Percentiles rank a stretch among this genome's conserved stretches.
phyloP scores from a whole-genome alignment of 2,329 filamentous ascomycete species.

The Penicillium glabrum region DNA sequence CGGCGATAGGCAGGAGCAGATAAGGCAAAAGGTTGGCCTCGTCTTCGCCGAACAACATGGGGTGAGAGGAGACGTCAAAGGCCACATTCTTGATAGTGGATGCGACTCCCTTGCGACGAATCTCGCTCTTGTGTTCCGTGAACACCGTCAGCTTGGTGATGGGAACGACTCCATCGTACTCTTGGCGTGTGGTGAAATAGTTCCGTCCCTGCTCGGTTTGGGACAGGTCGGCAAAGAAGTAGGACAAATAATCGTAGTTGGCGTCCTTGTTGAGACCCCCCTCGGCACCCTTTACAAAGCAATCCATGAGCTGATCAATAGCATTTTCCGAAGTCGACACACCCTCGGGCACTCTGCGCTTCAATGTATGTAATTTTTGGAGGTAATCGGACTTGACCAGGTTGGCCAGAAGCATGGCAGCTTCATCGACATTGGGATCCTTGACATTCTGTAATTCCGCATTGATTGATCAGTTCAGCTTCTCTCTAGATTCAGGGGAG shows the following conservation, averaged over 20 bases:
- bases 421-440: conserved; percentile 78
- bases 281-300: conserved; percentile 89
- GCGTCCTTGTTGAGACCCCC: conserved; percentile 80
- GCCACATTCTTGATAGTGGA: conserved; percentile 92
- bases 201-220: conserved; percentile 73
- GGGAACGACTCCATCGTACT: conserved; percentile 81
- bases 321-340: conserved; percentile 71
- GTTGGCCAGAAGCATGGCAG: conserved; percentile 92
- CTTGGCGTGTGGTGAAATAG: conserved; percentile 72
- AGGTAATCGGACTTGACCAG: conserved; percentile 77
- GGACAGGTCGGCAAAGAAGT: conserved; percentile 89
- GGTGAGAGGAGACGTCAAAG: conserved; percentile 76
- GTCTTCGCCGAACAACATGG: conserved; percentile 66
- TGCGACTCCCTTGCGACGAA: conserved; percentile 90
- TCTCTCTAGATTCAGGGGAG: background rate
- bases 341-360: conserved; percentile 66
- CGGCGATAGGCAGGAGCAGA: conserved; percentile 81
- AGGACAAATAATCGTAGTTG: conserved; percentile 89
- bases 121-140: conserved; percentile 80
- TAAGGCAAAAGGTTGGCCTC: conserved; percentile 84
- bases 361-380: conserved; percentile 66
- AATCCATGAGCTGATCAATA: conserved; percentile 89
- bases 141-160: conserved; percentile 92
- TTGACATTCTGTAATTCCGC: conserved; percentile 41
- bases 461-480: background rate